Evolutionary conservation across 345 rosid species (phyloP), one percentile per base, ranked within the genome.

Genomic region (Aquilaria sinensis): DNA sequence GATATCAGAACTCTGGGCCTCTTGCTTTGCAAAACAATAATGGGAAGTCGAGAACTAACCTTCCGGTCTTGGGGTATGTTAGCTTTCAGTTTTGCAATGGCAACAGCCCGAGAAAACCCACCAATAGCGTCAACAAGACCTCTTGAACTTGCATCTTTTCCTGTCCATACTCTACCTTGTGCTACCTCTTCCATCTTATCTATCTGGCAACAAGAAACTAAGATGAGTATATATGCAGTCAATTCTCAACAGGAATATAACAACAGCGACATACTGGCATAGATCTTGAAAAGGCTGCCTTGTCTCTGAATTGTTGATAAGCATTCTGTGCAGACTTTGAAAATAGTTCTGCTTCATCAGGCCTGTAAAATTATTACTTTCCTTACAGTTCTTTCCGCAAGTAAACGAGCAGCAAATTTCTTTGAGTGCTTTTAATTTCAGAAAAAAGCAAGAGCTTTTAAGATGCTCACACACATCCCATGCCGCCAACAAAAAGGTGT

Each of bases 101-200:
- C 97, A 70, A 90, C 60, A 60, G 98, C 98, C 46, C 81, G 80
- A 65, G 97, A 90, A 62, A 87, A 70, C 52, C 98, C 98, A 8
- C 97, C 94, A 9, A 88, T 76, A 43, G 90, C 94, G 84, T 93
- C 98, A 9, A 87, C 87, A 48, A 93, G 68, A 74, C 98, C 92
- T 58, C 69, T 77, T 34, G 90, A 86, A 74, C 83, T 84, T 15
- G 94, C 98, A 78, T 87, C 97, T 45, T 77, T 83, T 65, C 98
- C 96, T 12, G 96, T 83, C 98, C 98, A 93, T 60, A 93, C 98
- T 83, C 98, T 85, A 31, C 98, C 98, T 74, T 93, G 98, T 67
- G 98, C 97, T 69, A 87, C 81, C 76, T 83, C 88, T 76, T 93
- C 98, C 97, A 93, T 90, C 78, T 83, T 77, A 41, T 90, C 87